A percentile compares a stretch with the other conserved stretches of the same genome.
Evolutionary conservation across 768 basidiomycete genomes (phyloP).

Genomic region (Gloeopeniophorella convolvens): DNA sequence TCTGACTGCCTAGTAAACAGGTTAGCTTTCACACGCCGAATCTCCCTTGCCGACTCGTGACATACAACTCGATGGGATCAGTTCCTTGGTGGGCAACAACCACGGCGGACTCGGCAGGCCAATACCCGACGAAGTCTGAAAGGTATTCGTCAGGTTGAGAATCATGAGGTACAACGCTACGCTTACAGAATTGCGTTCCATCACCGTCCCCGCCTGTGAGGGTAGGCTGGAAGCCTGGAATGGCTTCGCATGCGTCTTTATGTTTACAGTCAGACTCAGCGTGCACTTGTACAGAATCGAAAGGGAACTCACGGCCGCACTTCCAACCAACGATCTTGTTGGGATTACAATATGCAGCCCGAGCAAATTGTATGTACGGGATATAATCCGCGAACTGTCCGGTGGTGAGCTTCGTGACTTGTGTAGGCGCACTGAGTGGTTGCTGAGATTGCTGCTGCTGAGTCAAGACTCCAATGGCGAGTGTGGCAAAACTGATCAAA

Average conservation of each 20-base stretch:
- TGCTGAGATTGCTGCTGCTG: conserved; percentile 1
- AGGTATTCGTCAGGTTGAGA: background rate
- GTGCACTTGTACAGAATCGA: background rate
- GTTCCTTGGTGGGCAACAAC: conserved; percentile 21
- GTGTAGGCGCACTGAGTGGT: background rate
- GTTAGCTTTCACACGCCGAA: too few species aligned
- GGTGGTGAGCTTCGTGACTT: conserved; percentile 23
- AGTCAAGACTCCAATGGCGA: too few species aligned
- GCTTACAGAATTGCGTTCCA: conserved; percentile 41
- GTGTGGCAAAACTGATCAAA: too few species aligned
- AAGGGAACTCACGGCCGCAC: conserved; percentile 36
- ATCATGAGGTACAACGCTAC: background rate
- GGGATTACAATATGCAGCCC: conserved; percentile 47
- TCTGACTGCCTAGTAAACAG: conserved; percentile 13
- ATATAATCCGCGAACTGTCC: conserved; percentile 32
- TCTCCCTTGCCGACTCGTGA: background rate
- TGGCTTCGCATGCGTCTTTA: conserved; percentile 36
- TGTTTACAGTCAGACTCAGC: background rate
- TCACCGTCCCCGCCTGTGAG: conserved; percentile 46
- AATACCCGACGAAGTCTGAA: conserved; percentile 20
- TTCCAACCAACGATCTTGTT: conserved; percentile 33
- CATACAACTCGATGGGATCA: conserved; percentile 11
- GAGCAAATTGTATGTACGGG: conserved; percentile 47
- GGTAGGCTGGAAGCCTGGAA: conserved; percentile 35
- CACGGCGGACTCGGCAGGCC: conserved; percentile 14